Evolutionary conservation across 1,284 basidiomycete genomes (phyloP).

Genomic region (Mycosarcoma mackinlayi): DNA sequence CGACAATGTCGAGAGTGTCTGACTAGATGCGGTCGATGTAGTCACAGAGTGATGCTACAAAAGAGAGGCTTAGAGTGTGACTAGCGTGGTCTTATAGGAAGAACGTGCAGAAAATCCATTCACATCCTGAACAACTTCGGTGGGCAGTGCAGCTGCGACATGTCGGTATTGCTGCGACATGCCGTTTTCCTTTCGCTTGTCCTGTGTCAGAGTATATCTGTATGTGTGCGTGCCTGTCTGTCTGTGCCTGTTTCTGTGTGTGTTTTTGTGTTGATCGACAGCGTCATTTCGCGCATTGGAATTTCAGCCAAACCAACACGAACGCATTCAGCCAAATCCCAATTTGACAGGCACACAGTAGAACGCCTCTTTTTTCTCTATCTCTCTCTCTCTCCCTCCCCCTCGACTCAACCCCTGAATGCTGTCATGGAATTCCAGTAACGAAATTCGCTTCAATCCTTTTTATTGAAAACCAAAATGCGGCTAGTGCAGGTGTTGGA

Average conservation of each 20-base stretch:
- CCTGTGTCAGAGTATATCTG: background rate
- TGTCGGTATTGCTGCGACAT: no score
- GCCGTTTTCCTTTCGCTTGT: background rate
- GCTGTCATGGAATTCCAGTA: conserved; percentile 19
- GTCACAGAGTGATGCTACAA: no score
- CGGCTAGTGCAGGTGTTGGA: conserved; percentile 27
- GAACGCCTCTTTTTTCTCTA: no score
- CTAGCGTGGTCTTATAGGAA: conserved; percentile 18
- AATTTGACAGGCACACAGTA: no score
- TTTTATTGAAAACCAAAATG: no score
- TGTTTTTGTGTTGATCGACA: conserved; percentile 36
- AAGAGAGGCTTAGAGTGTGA: no score
- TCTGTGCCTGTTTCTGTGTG: background rate
- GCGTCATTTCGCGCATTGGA: conserved; percentile 7
- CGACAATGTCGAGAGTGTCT: background rate
- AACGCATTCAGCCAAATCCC: conserved; percentile 3
- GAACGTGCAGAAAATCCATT: no score
- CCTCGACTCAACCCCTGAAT: no score
- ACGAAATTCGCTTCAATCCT: background rate
- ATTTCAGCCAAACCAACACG: background rate
- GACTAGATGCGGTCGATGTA: conserved; percentile 11
- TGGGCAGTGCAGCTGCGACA: conserved; percentile 16
- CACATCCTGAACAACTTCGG: no score
- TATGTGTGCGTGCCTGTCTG: conserved; percentile 10
- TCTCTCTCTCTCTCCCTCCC: no score